Evolutionary conservation across 2,329 filamentous ascomycete genomes (phyloP).

Genomic region (Catunica adiposa): DNA sequence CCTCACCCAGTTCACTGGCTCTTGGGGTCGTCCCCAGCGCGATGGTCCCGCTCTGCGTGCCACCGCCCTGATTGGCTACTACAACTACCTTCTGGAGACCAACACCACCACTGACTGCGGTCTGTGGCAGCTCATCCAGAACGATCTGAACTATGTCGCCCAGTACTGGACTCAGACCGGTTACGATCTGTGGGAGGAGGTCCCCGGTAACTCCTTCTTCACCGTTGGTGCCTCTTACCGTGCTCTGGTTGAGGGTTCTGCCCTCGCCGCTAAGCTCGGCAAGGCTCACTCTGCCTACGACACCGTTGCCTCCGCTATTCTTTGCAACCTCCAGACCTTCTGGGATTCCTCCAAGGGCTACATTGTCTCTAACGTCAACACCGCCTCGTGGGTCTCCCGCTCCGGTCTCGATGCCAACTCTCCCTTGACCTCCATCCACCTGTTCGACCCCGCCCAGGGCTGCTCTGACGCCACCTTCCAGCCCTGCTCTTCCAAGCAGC

Average conservation of each 20-base stretch:
- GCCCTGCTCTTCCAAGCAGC: constrained; percentile 51
- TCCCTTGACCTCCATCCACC: constrained; percentile 47
- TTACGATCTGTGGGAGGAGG: constrained; percentile 76
- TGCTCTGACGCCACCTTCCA: constrained; percentile 62
- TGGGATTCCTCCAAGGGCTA: constrained; percentile 48
- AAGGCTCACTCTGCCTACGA: constrained; percentile 43
- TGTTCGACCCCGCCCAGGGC: constrained; percentile 48
- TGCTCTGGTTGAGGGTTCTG: constrained; percentile 48
- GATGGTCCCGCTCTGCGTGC: constrained; percentile 66
- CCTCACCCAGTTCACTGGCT: constrained; percentile 43
- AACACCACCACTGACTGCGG: constrained; percentile 36
- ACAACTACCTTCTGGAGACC: constrained; percentile 53
- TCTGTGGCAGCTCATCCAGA: constrained; percentile 58
- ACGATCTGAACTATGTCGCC: constrained; percentile 59
- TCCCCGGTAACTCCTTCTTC: constrained; percentile 63
- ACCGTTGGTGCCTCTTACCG: constrained; percentile 55
- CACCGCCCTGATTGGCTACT: constrained; percentile 54
- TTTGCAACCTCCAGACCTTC: constrained; percentile 60
- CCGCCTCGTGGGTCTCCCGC: constrained; percentile 30
- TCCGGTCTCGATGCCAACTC: constrained; percentile 58
- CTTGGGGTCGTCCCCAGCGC: constrained; percentile 62
- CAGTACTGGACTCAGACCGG: constrained; percentile 53
- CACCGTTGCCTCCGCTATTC: constrained; percentile 48
- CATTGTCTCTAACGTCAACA: constrained; percentile 44
- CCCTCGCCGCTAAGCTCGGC: constrained; percentile 47